A percentile compares a stretch with the other conserved stretches of the same genome.
phyloP scores from a whole-genome alignment of 2,329 filamentous ascomycete genomes.

The Aspergillus sp. region DNA sequence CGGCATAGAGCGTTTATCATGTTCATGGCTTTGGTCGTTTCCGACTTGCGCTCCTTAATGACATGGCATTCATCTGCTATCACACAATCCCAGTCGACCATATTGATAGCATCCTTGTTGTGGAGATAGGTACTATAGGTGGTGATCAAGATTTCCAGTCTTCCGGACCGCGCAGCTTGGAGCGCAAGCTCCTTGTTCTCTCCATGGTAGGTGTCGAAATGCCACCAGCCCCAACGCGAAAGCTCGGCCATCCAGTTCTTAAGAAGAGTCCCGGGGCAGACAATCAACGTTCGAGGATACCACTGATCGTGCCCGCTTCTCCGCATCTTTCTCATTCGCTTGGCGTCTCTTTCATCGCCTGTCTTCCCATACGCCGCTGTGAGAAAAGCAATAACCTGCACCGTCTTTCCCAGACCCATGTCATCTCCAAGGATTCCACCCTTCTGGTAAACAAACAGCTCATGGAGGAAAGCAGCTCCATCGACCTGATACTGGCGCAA shows the following conservation, averaged over 20 bases:
- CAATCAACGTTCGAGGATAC: slow-evolving; percentile 82
- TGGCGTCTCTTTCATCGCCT: slow-evolving; percentile 79
- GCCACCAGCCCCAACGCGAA: slow-evolving; percentile 93
- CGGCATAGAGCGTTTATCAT: slow-evolving; percentile 88
- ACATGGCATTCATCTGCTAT: slow-evolving; percentile 92
- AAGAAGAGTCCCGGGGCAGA: slow-evolving; percentile 86
- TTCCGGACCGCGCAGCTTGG: slow-evolving; percentile 70
- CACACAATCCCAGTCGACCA: slow-evolving; percentile 88
- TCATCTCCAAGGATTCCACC: slow-evolving; percentile 92
- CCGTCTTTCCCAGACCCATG: slow-evolving; percentile 96
- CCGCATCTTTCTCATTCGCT: slow-evolving; percentile 84
- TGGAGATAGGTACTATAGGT: slow-evolving; percentile 86
- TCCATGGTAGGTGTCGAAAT: slow-evolving; percentile 80
- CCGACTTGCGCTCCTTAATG: slow-evolving; percentile 77
- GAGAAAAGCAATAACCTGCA: slow-evolving; percentile 91
- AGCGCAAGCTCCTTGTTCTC: slow-evolving; percentile 69
- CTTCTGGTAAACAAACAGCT: slow-evolving; percentile 85
- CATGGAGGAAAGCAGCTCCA: slow-evolving; percentile 81
- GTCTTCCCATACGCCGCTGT: slow-evolving; percentile 93
- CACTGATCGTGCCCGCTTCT: slow-evolving; percentile 60
- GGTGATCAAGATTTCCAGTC: slow-evolving; percentile 87
- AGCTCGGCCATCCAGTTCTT: slow-evolving; percentile 90
- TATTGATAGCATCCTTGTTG: slow-evolving; percentile 76
- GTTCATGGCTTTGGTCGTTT: slow-evolving; percentile 82
- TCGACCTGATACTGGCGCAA: slow-evolving; percentile 88